These are phyloP conservation scores for Baorangia bicolor DNA, from an alignment of 768 basidiomycete species.

Conservation along the genomic window DNA sequence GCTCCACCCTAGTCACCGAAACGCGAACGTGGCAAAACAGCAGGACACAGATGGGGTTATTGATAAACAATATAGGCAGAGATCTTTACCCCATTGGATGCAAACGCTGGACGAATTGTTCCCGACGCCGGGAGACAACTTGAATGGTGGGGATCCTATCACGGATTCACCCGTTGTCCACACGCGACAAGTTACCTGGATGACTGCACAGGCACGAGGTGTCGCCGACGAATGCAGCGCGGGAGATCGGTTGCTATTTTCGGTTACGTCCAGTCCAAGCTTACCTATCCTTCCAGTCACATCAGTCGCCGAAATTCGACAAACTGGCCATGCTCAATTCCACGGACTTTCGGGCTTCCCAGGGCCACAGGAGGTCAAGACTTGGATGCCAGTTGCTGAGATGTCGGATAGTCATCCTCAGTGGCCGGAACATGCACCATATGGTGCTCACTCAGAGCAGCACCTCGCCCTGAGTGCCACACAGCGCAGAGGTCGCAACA, in stretches of 20 bases:
- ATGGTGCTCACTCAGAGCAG: neutral
- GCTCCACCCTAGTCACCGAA: conserved; percentile 9
- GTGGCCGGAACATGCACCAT: conserved; percentile 6
- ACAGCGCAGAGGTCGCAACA: conserved; percentile 11
- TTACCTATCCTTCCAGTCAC: conserved; percentile 3
- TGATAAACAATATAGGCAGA: conserved; percentile 8
- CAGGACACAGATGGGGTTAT: conserved; percentile 1
- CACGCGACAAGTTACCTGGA: conserved; percentile 10
- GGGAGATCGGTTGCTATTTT: conserved; percentile 15
- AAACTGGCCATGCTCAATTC: conserved; percentile 8
- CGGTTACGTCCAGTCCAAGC: conserved; percentile 1
- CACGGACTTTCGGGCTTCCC: conserved; percentile 29
- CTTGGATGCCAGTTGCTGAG: conserved; percentile 2
- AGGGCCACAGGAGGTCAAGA: conserved; percentile 18
- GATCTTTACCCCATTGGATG: conserved; percentile 5
- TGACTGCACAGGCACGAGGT: conserved; percentile 6
- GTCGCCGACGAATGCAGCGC: conserved; percentile 9
- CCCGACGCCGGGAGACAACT: conserved; percentile 9
- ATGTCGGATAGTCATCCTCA: conserved; percentile 5
- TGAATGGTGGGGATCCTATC: conserved; percentile 4
- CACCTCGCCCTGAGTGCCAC: neutral
- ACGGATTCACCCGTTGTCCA: conserved; percentile 31
- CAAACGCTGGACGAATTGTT: conserved; percentile 30
- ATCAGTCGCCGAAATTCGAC: conserved; percentile 14
- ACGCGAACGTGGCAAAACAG: conserved; percentile 11